Base-by-base conservation (phyloP, 2,329 filamentous ascomycete genomes). In the Gliomastix tumulicola region DNA sequence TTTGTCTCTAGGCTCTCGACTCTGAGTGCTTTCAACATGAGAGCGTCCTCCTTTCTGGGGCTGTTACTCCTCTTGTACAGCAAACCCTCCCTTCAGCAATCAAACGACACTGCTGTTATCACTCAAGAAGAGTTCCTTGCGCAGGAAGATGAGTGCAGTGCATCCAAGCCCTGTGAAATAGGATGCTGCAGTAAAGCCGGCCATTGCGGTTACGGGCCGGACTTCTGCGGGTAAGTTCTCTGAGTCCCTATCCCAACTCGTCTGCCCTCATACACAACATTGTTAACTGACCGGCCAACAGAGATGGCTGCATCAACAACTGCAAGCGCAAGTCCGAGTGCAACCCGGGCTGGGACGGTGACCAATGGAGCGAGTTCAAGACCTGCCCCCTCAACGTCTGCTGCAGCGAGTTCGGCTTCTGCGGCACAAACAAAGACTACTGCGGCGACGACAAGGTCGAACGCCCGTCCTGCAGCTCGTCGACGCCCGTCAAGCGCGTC, bases 331-430 rank as follows among this genome's bases (percentile, higher is more conserved):
- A 53, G 37, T 43, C 39, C 25, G 44, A 54, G 34, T 59, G 57
- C 38, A 49, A 56, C 40, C 50, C 51, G 6, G 55, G 54, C 21
- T 56, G 53, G 49, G 8, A 18, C 27, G 55, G 55, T 0, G 23
- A 32, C 6, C 21, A 51, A 32, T 57, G 44, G 41, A 48, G 45
- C 13, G 32, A 44, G 21, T 34, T 42, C 3, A 19, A 36, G 11
- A 48, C 44, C 10, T 63, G 60, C 38, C 59, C 59, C 3, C 49
- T 63, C 17, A 60, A 63, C 36, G 59, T 62, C 9, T 65, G 60
- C 44, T 62, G 61, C 43, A 47, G 43, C 31, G 31, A 49, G n/a
- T 32, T 30, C 21, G 37, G 40, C 28, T 63, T 58, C 45, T 63
- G 59, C 35, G 55, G 57, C 5, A 46, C 33, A 5, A 49, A 47